Conservation (phyloP, 169 alveolate species). For the Plasmodium gonderi region DNA sequence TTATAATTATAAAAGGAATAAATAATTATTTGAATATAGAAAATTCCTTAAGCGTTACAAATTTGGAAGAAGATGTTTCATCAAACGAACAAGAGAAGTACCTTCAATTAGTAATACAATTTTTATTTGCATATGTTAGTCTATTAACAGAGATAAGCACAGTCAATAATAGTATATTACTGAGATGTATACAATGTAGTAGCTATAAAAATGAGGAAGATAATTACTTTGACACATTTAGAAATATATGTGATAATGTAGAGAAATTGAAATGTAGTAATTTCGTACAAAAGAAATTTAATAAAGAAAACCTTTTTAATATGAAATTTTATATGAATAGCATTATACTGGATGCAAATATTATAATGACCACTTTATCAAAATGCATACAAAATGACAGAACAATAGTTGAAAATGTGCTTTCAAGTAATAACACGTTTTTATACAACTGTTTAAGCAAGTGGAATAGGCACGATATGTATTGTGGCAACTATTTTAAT, state of each 20-base stretch:
- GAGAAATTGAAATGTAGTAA: conserved; percentile 3
- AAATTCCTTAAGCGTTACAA: not conserved
- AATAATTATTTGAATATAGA: not conserved
- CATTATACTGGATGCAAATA: conserved; percentile 27
- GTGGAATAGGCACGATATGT: conserved; percentile 25
- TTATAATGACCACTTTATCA: conserved; percentile 4
- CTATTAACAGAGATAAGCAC: conserved; percentile 21
- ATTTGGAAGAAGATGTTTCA: conserved; percentile 2
- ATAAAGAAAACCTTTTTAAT: conserved; percentile 1
- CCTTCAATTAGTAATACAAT: conserved; percentile 4
- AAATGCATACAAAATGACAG: not conserved
- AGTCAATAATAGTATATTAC: not conserved
- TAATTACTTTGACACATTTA: not conserved
- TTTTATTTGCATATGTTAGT: conserved; percentile 34
- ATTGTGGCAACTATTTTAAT: not conserved
- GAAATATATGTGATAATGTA: not conserved
- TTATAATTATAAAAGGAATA: conserved; percentile 7
- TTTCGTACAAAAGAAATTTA: not conserved
- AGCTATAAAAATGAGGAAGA: not conserved
- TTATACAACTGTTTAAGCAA: conserved; percentile 34
- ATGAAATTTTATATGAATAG: conserved; percentile 29
- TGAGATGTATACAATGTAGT: not conserved
- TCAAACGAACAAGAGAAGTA: not conserved
- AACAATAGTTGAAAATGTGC: not conserved
- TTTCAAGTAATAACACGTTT: conserved; percentile 17